Conservation (phyloP, 2,329 filamentous ascomycete species). For the Fusarium lyarnte region DNA sequence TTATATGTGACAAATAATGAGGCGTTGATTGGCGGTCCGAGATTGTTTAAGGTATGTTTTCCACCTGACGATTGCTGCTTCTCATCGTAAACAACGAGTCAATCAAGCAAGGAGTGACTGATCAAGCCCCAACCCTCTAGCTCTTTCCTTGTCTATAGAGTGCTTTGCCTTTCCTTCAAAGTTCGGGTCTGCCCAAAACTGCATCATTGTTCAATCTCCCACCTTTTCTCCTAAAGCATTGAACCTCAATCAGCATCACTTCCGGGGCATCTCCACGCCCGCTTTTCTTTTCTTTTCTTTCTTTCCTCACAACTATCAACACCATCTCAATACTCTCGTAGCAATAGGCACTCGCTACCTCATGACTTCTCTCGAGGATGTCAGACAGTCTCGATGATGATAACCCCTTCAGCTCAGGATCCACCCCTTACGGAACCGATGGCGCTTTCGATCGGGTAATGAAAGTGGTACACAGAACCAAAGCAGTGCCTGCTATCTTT, state of each 20-base stretch:
- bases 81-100: neutral
- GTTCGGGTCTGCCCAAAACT: neutral
- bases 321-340: neutral
- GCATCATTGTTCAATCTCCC: neutral
- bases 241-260: conserved; percentile 11
- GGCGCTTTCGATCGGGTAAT: conserved; percentile 54
- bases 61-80: neutral
- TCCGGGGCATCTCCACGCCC: neutral
- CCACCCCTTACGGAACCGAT: conserved; percentile 56
- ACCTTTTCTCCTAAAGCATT: conserved; percentile 13
- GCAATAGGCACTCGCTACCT: neutral
- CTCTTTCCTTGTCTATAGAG: neutral
- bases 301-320: neutral
- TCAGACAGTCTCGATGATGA: conserved; percentile 43
- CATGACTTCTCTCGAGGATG: conserved; percentile 46
- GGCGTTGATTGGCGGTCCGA: neutral
- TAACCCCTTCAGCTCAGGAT: conserved; percentile 55
- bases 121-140: neutral
- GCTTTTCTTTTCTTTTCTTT: neutral
- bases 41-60: neutral
- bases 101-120: neutral
- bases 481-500: conserved; percentile 77
- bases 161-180: neutral
- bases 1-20: neutral
- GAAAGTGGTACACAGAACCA: conserved; percentile 48